Conservation (phyloP, 2,329 filamentous ascomycete genomes). For the Neofusicoccum parvum region DNA sequence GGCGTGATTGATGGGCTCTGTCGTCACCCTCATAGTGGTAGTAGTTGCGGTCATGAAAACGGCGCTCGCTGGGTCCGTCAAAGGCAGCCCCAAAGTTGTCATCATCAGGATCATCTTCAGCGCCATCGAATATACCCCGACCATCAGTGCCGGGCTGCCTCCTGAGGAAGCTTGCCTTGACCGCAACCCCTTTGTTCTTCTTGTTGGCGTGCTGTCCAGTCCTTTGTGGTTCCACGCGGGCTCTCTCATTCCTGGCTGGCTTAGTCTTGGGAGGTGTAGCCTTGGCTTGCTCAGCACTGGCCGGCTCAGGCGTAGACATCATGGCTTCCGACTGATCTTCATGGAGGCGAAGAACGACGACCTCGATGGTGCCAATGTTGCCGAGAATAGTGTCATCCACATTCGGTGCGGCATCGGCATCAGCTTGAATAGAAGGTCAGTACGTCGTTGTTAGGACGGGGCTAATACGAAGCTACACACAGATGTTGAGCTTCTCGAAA, state of each 20-base stretch:
- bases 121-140: not conserved
- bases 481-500: constrained; percentile 53
- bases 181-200: not conserved
- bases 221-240: not conserved
- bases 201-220: not conserved
- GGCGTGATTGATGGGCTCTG: not conserved
- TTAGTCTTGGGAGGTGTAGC: not conserved
- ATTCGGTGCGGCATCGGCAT: constrained; percentile 40
- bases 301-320: not conserved
- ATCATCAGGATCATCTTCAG: not conserved
- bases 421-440: not conserved
- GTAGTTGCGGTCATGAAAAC: not conserved
- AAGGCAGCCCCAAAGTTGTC: not conserved
- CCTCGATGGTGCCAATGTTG: constrained; percentile 52
- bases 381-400: constrained; percentile 32
- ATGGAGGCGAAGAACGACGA: constrained; percentile 49
- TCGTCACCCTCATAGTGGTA: not conserved
- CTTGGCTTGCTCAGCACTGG: too few species aligned
- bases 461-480: constrained; percentile 34
- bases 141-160: not conserved
- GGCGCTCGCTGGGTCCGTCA: constrained; percentile 2
- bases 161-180: not conserved
- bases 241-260: not conserved
- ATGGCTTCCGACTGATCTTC: constrained; percentile 21
- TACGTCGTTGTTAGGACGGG: not conserved